A percentile compares a stretch with the other conserved stretches of the same genome.
These are phyloP conservation scores for Alternaria ethzedia DNA, from an alignment of 2,329 filamentous ascomycete genomes.

Conservation along the genomic window DNA sequence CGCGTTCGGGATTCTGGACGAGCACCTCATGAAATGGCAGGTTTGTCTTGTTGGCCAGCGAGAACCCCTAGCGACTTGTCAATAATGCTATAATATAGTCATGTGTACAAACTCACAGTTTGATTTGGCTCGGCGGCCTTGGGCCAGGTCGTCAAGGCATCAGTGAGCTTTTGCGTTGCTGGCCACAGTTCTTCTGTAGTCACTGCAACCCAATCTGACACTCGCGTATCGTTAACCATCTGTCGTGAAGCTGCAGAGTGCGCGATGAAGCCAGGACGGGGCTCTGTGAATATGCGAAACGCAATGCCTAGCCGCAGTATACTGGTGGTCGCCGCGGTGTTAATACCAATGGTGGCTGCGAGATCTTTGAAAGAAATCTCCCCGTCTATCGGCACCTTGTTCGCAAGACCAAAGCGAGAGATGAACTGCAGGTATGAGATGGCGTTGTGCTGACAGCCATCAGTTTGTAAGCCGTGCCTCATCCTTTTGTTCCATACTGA, in stretches of 20 bases:
- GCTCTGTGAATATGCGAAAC: constrained; percentile 20
- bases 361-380: constrained; percentile 1
- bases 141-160: constrained; percentile 9
- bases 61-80: neutral
- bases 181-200: constrained; percentile 6
- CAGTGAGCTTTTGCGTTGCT: constrained; percentile 3
- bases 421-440: neutral
- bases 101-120: constrained; percentile 2
- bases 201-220: neutral
- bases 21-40: constrained; percentile 20
- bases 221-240: neutral
- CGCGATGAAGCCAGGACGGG: constrained; percentile 8
- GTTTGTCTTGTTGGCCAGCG: constrained; percentile 14
- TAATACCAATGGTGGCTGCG: neutral
- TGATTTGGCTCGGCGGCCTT: constrained; percentile 4
- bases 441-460: neutral
- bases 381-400: neutral
- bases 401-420: neutral
- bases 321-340: neutral
- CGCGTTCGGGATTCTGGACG: constrained; percentile 1
- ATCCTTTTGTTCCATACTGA: neutral
- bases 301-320: constrained; percentile 13
- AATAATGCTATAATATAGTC: neutral
- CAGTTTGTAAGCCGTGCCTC: neutral
- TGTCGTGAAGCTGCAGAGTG: constrained; percentile 14